A percentile compares a stretch with the other conserved stretches of the same genome.
phyloP scores from a whole-genome alignment of 2,329 filamentous ascomycete genomes.

The Pyrenophora seminiperda region DNA sequence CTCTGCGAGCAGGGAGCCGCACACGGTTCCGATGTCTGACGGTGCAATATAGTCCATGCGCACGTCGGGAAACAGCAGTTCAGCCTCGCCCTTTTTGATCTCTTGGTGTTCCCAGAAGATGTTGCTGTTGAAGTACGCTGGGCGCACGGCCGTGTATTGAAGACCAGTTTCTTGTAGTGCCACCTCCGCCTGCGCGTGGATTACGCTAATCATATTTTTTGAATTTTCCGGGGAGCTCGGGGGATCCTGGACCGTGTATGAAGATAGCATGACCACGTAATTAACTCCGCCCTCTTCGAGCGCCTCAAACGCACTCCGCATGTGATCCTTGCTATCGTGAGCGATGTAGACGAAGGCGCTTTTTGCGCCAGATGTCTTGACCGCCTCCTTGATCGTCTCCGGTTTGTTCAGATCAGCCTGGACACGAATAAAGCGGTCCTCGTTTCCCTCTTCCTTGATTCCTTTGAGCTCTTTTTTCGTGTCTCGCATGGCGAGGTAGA shows the following conservation, averaged over 20 bases:
- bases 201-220: background rate
- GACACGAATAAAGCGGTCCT: slow-evolving; percentile 45
- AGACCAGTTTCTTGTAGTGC: slow-evolving; percentile 52
- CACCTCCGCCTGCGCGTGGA: slow-evolving; percentile 55
- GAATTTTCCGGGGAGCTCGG: slow-evolving; percentile 1
- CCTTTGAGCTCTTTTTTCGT: slow-evolving; percentile 51
- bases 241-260: slow-evolving; percentile 13
- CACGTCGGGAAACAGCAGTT: slow-evolving; percentile 37
- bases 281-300: slow-evolving; percentile 54
- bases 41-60: slow-evolving; percentile 51
- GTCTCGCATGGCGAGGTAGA: slow-evolving; percentile 57
- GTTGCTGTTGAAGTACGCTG: slow-evolving; percentile 55
- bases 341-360: slow-evolving; percentile 57
- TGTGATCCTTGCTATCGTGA: slow-evolving; percentile 43
- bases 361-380: slow-evolving; percentile 52
- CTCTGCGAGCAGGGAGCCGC: slow-evolving; percentile 48
- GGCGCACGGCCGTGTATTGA: slow-evolving; percentile 50
- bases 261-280: slow-evolving; percentile 53
- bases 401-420: slow-evolving; percentile 55
- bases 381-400: slow-evolving; percentile 49
- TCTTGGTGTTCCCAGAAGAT: slow-evolving; percentile 32
- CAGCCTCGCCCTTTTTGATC: slow-evolving; percentile 42
- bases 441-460: slow-evolving; percentile 36
- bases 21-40: slow-evolving; percentile 54
- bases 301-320: slow-evolving; percentile 50